phyloP scores from a whole-genome alignment of 306 rosid species.

The Prunus kanzakura region DNA sequence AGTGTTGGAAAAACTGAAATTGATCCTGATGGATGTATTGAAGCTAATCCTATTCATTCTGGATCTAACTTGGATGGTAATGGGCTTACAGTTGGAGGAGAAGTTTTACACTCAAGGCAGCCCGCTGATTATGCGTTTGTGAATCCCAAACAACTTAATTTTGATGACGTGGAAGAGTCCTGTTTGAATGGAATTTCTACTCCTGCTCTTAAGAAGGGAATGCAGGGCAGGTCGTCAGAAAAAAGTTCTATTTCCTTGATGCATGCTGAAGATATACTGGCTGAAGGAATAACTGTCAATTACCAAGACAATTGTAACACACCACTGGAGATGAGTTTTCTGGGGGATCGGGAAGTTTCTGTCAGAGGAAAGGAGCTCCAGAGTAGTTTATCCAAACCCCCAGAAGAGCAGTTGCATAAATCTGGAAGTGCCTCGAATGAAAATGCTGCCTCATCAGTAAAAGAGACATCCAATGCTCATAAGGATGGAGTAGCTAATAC shows the following conservation, averaged over 20 bases:
- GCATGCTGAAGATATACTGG: conserved; percentile 26
- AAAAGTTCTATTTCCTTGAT: conserved; percentile 14
- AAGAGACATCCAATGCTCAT: conserved; percentile 27
- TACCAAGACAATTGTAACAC: conserved; percentile 29
- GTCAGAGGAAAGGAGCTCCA: conserved; percentile 27
- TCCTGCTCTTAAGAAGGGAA: conserved; percentile 25
- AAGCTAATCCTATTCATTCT: conserved; percentile 21
- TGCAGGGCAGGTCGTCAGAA: conserved; percentile 24
- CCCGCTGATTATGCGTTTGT: conserved; percentile 42
- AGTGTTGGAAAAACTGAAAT: conserved; percentile 5
- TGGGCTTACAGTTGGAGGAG: conserved; percentile 33
- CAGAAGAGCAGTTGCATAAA: conserved; percentile 21
- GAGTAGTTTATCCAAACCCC: conserved; percentile 17
- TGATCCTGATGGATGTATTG: conserved; percentile 27
- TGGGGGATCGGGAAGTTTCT: conserved; percentile 25
- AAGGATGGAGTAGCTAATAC: conserved; percentile 20
- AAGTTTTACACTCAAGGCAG: conserved; percentile 29
- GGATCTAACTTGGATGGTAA: conserved; percentile 24
- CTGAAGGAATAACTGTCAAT: conserved; percentile 23
- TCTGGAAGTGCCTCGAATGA: conserved; percentile 5
- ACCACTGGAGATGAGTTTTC: conserved; percentile 17
- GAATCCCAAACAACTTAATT: conserved; percentile 56
- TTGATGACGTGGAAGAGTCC: conserved; percentile 40
- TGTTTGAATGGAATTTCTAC: conserved; percentile 36
- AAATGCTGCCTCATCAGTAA: conserved; percentile 18